These are phyloP conservation scores for Pythium grandisporangium DNA, from an alignment of 352 stramenopile species.

Conservation along the genomic window DNA sequence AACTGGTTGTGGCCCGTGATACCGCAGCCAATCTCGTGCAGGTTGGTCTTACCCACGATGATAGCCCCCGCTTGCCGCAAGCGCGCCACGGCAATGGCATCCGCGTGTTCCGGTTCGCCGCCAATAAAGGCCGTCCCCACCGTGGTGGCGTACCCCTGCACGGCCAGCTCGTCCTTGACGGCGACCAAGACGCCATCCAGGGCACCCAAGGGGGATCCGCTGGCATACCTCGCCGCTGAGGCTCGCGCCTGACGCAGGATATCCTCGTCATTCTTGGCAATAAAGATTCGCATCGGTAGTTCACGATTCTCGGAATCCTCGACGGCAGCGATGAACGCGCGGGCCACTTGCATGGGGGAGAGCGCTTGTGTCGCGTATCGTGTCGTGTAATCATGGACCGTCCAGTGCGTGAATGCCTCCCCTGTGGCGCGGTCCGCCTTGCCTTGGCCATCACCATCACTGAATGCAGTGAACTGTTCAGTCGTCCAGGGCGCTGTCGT, in stretches of 20 bases:
- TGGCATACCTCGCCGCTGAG: conserved; percentile 61
- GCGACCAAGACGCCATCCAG: conserved; percentile 84
- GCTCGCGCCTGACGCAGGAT: conserved; percentile 59
- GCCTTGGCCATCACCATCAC: conserved; percentile 13
- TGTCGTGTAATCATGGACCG: conserved; percentile 51
- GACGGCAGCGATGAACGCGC: conserved; percentile 16
- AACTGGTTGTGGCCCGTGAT: conserved; percentile 74
- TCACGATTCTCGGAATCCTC: conserved; percentile 38
- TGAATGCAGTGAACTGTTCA: conserved; percentile 14
- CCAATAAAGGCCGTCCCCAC: conserved; percentile 69
- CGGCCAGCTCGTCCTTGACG: conserved; percentile 83
- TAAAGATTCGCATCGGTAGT: conserved; percentile 53
- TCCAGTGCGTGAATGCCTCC: conserved; percentile 73
- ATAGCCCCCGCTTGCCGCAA: conserved; percentile 71
- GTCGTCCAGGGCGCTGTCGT: too few relatives aligned
- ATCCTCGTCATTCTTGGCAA: conserved; percentile 61
- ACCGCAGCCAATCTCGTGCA: conserved; percentile 78
- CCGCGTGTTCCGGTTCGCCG: conserved; percentile 33
- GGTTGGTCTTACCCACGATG: conserved; percentile 85
- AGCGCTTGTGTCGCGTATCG: conserved; percentile 28
- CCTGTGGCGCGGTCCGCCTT: conserved; percentile 10
- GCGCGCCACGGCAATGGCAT: conserved; percentile 44
- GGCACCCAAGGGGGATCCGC: conserved; percentile 51
- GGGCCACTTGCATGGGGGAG: conserved; percentile 17
- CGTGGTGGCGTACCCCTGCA: conserved; percentile 62